Base-by-base conservation (phyloP, 2,329 filamentous ascomycete species). In the Plectosphaerella cucumerina region DNA sequence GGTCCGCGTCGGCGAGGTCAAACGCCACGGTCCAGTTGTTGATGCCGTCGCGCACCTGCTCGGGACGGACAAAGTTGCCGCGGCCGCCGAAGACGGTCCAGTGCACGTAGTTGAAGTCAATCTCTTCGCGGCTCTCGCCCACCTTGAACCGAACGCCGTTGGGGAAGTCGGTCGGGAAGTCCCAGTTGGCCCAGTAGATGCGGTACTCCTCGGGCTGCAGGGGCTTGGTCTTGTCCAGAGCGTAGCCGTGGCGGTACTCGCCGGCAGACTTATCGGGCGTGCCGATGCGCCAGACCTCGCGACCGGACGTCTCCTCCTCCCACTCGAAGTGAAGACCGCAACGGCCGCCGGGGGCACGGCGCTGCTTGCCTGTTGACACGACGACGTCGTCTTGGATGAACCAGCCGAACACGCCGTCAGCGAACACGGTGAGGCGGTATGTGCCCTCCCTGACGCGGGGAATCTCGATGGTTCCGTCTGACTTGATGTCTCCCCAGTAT, bases 101-200 rank as follows among this genome's bases (percentile, higher is more conserved):
- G 60, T 86, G 84, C 4, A 85, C 77, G 50, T 85, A 85, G 63
- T 86, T 86, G 53, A 84, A 70, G 57, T 83, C 79, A 11, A 66
- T 62, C 0, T 65, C 65, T 17, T 69, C 69, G 22, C 79, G 64
- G 53, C 74, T 76, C 59, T 75, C 64, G 10, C 82, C 81, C 2
- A 86, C 74, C 14, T 74, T 73, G 65, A 79, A 87, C 20, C 68
- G 71, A 1, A 86, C 73, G 4, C 83, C 82, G 0, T 76, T 56
- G 0, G 82, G 81, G 57, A 84, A 86, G 44, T 86, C 82, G 2
- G 68, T 64, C 0, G 73, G 69, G 61, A 80, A 86, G 59, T 86
- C 82, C 58, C 84, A 81, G 0, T 70, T 72, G 0, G 70, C 80
- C 76, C 77, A 86, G 67, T 85, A 86, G 51, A 84, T 75, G 9